Conservation (phyloP, 371 early-diverging fungal genomes). For the Mucor sp. region DNA sequence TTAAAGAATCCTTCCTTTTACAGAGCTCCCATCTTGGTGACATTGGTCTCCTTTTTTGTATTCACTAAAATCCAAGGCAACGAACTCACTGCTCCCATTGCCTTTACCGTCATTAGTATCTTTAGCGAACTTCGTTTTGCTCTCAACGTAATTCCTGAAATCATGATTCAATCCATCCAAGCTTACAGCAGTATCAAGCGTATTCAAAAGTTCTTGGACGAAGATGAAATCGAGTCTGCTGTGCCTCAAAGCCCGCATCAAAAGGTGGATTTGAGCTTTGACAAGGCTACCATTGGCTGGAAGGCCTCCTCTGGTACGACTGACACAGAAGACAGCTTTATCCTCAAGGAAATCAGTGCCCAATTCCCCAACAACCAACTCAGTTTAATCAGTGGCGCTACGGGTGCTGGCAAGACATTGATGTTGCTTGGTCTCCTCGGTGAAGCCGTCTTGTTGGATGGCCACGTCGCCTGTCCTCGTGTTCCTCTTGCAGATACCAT, state of each 20-base stretch:
- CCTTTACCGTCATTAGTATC: slow-evolving; percentile 58
- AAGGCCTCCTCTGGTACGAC: slow-evolving; percentile 23
- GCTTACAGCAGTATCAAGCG: slow-evolving; percentile 50
- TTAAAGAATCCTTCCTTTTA: too few species aligned
- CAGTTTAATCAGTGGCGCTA: slow-evolving; percentile 76
- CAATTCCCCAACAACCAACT: slow-evolving; percentile 67
- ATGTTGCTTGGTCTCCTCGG: slow-evolving; percentile 68
- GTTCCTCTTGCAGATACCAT: slow-evolving; percentile 35
- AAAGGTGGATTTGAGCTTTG: slow-evolving; percentile 42
- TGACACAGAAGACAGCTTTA: slow-evolving; percentile 32
- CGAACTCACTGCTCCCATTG: slow-evolving; percentile 56
- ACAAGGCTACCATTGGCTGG: slow-evolving; percentile 56
- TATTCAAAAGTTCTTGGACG: slow-evolving; percentile 71
- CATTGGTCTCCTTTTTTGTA: slow-evolving; percentile 51
- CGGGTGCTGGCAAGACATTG: slow-evolving; percentile 82
- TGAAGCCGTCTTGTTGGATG: slow-evolving; percentile 52
- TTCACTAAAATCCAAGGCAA: slow-evolving; percentile 56
- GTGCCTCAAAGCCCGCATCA: slow-evolving; percentile 20
- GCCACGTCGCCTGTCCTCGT: slow-evolving; percentile 52
- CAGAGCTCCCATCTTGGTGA: slow-evolving; percentile 56
- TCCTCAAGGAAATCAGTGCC: slow-evolving; percentile 63
- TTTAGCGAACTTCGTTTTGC: slow-evolving; percentile 55
- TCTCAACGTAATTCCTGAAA: slow-evolving; percentile 54
- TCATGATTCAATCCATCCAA: slow-evolving; percentile 34
- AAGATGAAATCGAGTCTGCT: slow-evolving; percentile 67